These are phyloP conservation scores for Skeletonema grethae DNA, from an alignment of 108 stramenopile genomes.

Conservation along the genomic window DNA sequence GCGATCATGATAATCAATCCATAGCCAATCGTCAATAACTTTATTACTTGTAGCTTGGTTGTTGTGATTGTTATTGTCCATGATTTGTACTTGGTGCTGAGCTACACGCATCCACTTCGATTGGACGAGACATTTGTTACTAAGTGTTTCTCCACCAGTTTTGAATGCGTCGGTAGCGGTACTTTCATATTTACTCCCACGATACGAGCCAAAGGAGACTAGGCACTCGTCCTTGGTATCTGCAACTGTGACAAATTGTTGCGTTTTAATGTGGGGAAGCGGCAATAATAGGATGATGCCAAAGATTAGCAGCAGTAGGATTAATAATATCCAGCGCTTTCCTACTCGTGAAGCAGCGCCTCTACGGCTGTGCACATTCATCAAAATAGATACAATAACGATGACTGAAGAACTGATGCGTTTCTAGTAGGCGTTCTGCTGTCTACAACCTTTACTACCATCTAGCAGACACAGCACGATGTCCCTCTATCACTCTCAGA, in stretches of 20 bases:
- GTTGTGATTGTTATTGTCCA: not conserved
- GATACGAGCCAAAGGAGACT: slow-evolving; percentile 23
- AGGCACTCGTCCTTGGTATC: slow-evolving; percentile 3
- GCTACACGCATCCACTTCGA: slow-evolving; percentile 75
- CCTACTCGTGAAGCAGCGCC: not conserved
- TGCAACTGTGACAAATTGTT: not conserved
- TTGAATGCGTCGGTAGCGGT: not conserved
- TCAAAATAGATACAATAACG: not conserved
- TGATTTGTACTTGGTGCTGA: slow-evolving; percentile 65
- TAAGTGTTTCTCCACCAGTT: slow-evolving; percentile 25
- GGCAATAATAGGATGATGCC: not conserved
- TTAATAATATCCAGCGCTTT: not conserved
- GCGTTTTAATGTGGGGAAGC: not conserved
- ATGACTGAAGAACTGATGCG: too few relatives aligned
- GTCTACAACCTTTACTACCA: too few relatives aligned
- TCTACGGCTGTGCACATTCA: not conserved
- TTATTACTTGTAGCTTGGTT: slow-evolving; percentile 1
- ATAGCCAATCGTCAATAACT: slow-evolving; percentile 83
- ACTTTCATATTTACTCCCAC: slow-evolving; percentile 21
- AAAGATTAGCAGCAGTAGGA: not conserved
- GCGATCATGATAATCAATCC: slow-evolving; percentile 89
- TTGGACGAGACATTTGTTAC: slow-evolving; percentile 67
- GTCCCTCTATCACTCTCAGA: too few relatives aligned
- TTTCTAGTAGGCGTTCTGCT: too few relatives aligned
- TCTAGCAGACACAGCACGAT: too few relatives aligned